Evolutionary conservation across 208 protist genomes (phyloP).

Genomic region (Wallacemonas sp.): DNA sequence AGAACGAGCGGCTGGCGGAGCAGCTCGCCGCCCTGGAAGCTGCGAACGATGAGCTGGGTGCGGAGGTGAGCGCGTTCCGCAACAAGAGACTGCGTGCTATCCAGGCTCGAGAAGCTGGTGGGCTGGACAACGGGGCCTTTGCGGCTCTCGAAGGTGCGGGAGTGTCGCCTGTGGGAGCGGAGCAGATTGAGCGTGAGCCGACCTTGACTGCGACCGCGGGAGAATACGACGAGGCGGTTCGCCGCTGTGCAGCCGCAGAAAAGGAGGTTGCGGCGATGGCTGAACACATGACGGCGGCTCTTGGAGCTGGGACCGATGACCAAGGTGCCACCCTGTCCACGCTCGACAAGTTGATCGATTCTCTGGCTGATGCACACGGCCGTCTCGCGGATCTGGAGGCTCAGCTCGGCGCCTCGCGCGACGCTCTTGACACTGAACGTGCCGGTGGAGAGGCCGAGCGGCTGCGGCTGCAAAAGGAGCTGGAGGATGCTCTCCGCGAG

Average conservation of each 20-base stretch:
- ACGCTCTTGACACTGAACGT: not conserved
- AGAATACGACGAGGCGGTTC: constrained; percentile 3
- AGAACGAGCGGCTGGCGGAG: not conserved
- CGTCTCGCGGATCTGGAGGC: not conserved
- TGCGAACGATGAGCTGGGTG: not conserved
- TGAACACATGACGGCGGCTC: not conserved
- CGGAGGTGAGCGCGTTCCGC: not conserved
- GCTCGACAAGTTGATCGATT: constrained; percentile 12
- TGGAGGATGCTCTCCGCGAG: not conserved
- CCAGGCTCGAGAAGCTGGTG: not conserved
- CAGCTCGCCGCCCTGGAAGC: constrained; percentile 1
- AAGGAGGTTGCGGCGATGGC: not conserved
- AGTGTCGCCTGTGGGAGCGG: not conserved
- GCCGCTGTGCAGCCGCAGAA: not conserved
- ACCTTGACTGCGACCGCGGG: constrained; percentile 10
- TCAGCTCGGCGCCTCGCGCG: not conserved
- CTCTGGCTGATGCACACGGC: not conserved
- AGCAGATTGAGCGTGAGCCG: constrained; percentile 7
- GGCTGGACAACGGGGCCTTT: not conserved
- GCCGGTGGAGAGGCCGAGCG: not conserved
- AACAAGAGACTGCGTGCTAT: not conserved
- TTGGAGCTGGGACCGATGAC: not conserved
- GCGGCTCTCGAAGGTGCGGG: not conserved
- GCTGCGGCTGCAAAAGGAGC: not conserved
- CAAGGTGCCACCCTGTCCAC: not conserved